Conservation (phyloP, 2,329 filamentous ascomycete genomes). For the Ophiostoma ulmi region DNA sequence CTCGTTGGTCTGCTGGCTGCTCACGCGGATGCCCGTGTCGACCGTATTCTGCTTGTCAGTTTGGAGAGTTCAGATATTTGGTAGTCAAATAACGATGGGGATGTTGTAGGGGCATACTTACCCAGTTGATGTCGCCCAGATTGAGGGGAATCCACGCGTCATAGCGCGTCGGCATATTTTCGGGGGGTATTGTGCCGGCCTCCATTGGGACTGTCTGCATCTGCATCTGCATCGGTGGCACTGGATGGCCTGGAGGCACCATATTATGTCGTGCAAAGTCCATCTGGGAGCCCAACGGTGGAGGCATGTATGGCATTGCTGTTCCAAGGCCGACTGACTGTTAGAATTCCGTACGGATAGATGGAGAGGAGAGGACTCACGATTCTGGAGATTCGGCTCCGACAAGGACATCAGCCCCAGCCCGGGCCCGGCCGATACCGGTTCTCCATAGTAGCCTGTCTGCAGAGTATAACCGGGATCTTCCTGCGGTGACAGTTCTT, state of each 20-base stretch:
- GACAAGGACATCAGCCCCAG: background rate
- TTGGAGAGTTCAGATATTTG: background rate
- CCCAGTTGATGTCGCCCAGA: constrained; percentile 27
- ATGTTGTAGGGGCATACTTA: background rate
- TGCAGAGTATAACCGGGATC: background rate
- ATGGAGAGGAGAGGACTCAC: background rate
- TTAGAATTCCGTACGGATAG: background rate
- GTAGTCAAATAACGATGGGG: background rate
- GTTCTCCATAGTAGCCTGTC: background rate
- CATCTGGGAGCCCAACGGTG: background rate
- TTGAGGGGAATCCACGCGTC: constrained; percentile 28
- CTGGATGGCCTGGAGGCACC: background rate
- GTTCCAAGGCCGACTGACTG: background rate
- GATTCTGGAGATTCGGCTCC: background rate
- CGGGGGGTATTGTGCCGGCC: background rate
- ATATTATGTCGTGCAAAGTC: background rate
- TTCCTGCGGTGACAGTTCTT: background rate
- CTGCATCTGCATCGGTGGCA: constrained; percentile 20
- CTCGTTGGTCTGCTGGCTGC: constrained; percentile 22
- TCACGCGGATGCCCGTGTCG: constrained; percentile 26
- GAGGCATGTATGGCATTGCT: background rate
- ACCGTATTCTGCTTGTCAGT: constrained; percentile 20
- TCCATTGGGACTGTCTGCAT: background rate
- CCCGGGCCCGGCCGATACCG: background rate
- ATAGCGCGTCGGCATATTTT: constrained; percentile 15